Evolutionary conservation across 2,329 filamentous ascomycete species (phyloP).

Genomic region (Drechslera avenae): DNA sequence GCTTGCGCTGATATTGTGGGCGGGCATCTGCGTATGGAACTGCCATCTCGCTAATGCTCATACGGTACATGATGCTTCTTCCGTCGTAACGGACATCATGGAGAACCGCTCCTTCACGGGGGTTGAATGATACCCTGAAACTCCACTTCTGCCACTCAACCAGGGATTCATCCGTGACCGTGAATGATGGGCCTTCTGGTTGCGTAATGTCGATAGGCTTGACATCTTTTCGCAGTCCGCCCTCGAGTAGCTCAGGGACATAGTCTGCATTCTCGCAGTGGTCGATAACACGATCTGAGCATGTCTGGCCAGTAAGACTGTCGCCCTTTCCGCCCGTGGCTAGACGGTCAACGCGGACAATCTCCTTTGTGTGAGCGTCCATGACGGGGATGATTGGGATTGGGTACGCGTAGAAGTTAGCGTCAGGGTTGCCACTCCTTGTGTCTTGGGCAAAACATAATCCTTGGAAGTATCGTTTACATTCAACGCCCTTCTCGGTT

Average conservation of each 20-base stretch:
- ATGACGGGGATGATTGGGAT: slow-evolving; percentile 47
- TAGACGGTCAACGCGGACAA: slow-evolving; percentile 45
- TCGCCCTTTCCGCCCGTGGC: slow-evolving; percentile 49
- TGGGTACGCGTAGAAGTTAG: slow-evolving; percentile 50
- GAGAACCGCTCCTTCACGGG: slow-evolving; percentile 66
- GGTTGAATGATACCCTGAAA: slow-evolving; percentile 49
- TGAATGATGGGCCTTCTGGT: slow-evolving; percentile 70
- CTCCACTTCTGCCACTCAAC: slow-evolving; percentile 57
- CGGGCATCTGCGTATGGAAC: slow-evolving; percentile 71
- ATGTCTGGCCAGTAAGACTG: slow-evolving; percentile 46
- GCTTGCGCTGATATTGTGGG: slow-evolving; percentile 69
- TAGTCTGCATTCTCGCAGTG: slow-evolving; percentile 62
- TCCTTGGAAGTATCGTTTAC: slow-evolving; percentile 59
- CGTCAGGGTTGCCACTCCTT: slow-evolving; percentile 51
- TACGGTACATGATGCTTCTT: slow-evolving; percentile 68
- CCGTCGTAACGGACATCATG: slow-evolving; percentile 74
- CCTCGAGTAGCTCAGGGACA: slow-evolving; percentile 48
- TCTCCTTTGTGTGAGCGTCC: slow-evolving; percentile 43
- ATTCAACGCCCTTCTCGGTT: slow-evolving; percentile 54
- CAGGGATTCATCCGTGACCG: slow-evolving; percentile 53
- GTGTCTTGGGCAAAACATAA: slow-evolving; percentile 59
- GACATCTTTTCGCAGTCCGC: slow-evolving; percentile 49
- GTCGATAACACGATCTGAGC: slow-evolving; percentile 46
- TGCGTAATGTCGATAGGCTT: slow-evolving; percentile 77
- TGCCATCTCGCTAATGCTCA: slow-evolving; percentile 71